Evolutionary conservation across 257 asterid species (phyloP).

Genomic region (Ligustrum vulgare): DNA sequence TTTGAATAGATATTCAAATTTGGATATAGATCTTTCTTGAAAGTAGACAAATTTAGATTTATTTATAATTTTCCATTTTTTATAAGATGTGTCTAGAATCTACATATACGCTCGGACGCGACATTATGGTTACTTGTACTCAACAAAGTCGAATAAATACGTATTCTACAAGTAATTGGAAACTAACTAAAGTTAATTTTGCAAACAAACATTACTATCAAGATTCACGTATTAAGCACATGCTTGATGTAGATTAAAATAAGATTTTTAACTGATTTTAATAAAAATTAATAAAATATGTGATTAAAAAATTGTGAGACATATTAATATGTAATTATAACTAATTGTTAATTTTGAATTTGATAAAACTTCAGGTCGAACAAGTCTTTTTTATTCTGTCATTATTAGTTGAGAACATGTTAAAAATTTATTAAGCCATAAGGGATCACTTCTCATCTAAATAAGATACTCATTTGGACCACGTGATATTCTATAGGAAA

Average conservation of each 20-base stretch:
- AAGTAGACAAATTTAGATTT: background rate
- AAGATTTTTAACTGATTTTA: too few species aligned
- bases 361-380: too few species aligned
- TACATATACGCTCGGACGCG: background rate
- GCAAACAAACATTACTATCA: background rate
- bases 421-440: background rate
- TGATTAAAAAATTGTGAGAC: too few species aligned
- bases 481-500: background rate
- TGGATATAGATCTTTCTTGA: background rate
- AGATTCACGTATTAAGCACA: background rate
- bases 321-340: too few species aligned
- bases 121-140: background rate
- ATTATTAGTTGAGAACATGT: too few species aligned
- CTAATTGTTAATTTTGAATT: too few species aligned
- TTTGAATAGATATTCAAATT: too few species aligned
- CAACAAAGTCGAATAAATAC: background rate
- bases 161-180: background rate
- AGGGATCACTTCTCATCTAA: background rate
- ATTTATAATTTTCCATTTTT: too few species aligned
- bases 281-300: too few species aligned
- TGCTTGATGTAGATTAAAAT: too few species aligned
- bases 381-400: background rate
- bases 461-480: background rate
- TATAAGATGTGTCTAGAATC: background rate
- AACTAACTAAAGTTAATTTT: too few species aligned